Evolutionary conservation across 2,329 filamentous ascomycete species (phyloP).

Genomic region (Aspergillus ibericus): DNA sequence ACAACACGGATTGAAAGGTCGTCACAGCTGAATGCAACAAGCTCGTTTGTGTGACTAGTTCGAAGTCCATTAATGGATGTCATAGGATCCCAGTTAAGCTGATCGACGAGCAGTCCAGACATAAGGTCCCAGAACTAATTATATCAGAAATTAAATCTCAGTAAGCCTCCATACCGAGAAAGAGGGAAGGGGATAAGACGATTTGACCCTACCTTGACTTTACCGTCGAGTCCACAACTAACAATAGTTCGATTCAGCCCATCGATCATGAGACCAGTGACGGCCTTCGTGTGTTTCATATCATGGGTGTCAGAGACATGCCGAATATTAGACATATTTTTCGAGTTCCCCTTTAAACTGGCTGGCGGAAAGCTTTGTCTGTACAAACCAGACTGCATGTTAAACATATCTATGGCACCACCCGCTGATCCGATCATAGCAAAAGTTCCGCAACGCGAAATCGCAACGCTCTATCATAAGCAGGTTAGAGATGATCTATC

Average conservation of each 20-base stretch:
- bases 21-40: slow-evolving; percentile 85
- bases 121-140: slow-evolving; percentile 84
- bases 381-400: slow-evolving; percentile 87
- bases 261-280: slow-evolving; percentile 87
- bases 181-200: not conserved
- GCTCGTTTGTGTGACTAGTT: slow-evolving; percentile 79
- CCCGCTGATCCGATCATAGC: slow-evolving; percentile 81
- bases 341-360: slow-evolving; percentile 46
- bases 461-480: slow-evolving; percentile 68
- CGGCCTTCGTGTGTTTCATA: slow-evolving; percentile 74
- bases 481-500: not conserved
- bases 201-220: slow-evolving; percentile 63
- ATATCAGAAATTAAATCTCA: not conserved
- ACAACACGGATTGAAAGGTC: slow-evolving; percentile 86
- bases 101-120: slow-evolving; percentile 74
- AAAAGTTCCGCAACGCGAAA: slow-evolving; percentile 92
- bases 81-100: slow-evolving; percentile 81
- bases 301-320: slow-evolving; percentile 41
- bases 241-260: slow-evolving; percentile 83
- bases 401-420: slow-evolving; percentile 91
- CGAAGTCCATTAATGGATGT: slow-evolving; percentile 72
- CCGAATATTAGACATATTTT: slow-evolving; percentile 35
- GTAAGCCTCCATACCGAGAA: not conserved
- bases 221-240: slow-evolving; percentile 86
- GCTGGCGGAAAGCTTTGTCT: slow-evolving; percentile 81